phyloP scores from a whole-genome alignment of 148 eudicot genomes.

The Limonium bicolor region DNA sequence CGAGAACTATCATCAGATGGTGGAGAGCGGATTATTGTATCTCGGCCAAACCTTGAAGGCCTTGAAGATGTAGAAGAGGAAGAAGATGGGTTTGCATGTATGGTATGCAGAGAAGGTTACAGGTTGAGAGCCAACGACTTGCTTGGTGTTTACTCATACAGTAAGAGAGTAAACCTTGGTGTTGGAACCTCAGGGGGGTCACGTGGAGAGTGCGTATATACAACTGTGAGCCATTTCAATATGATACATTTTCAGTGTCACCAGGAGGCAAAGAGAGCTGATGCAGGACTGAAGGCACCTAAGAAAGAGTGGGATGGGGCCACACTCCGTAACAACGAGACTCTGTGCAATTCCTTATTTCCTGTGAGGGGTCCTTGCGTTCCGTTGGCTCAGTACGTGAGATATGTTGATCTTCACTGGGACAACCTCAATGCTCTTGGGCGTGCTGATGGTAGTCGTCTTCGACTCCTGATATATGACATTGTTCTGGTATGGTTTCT shows the following conservation, averaged over 20 bases:
- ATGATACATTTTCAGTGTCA: constrained; percentile 97
- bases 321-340: constrained; percentile 84
- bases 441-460: constrained; percentile 93
- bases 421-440: constrained; percentile 93
- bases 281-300: constrained; percentile 74
- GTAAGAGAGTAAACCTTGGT: constrained; percentile 92
- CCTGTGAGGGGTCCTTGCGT: constrained; percentile 90
- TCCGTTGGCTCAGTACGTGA: constrained; percentile 69
- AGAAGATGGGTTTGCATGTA: constrained; percentile 95
- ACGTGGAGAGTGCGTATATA: constrained; percentile 93
- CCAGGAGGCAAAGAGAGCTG: constrained; percentile 98
- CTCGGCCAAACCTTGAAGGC: constrained; percentile 81
- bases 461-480: constrained; percentile 87
- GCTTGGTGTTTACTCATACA: constrained; percentile 83
- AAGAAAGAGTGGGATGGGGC: constrained; percentile 99
- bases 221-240: constrained; percentile 96
- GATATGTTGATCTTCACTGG: constrained; percentile 90
- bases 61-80: constrained; percentile 93
- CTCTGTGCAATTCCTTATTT: constrained; percentile 87
- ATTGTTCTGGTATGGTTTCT: constrained; percentile 69
- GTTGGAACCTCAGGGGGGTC: constrained; percentile 62
- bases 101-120: constrained; percentile 98
- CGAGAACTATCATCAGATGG: constrained; percentile 82
- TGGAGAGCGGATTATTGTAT: constrained; percentile 84
- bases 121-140: constrained; percentile 74